These are phyloP conservation scores for Pseudocercospora fijiensis DNA, from an alignment of 2,329 filamentous ascomycete species.

Conservation along the genomic window DNA sequence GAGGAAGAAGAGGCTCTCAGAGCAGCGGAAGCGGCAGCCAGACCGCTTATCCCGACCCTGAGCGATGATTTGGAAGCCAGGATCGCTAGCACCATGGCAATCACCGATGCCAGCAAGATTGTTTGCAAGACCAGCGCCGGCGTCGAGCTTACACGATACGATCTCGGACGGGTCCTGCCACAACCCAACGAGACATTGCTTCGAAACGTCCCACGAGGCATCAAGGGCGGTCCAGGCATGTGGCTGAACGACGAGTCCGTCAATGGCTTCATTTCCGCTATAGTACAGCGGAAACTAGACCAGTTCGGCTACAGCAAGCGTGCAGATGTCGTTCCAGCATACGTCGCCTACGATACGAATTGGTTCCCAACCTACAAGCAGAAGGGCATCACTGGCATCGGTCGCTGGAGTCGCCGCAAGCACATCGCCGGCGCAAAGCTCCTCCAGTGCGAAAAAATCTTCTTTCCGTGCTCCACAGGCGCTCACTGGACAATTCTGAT, in stretches of 20 bases:
- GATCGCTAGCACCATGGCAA: conserved; percentile 40
- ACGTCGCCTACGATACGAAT: conserved; percentile 63
- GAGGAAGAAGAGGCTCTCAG: conserved; percentile 13
- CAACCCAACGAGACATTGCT: conserved; percentile 27
- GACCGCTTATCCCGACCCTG: conserved; percentile 35
- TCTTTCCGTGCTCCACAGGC: conserved; percentile 63
- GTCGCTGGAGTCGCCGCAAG: conserved; percentile 58
- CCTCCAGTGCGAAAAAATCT: conserved; percentile 63
- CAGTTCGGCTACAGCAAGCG: conserved; percentile 54
- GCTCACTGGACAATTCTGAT: conserved; percentile 72
- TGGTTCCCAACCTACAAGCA: conserved; percentile 60
- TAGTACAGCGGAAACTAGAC: conserved; percentile 58
- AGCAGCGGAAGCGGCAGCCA: conserved; percentile 7
- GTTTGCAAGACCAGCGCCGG: conserved; percentile 40
- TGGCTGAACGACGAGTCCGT: conserved; percentile 81
- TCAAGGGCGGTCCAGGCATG: conserved; percentile 37
- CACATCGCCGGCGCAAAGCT: conserved; percentile 62
- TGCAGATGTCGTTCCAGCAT: conserved; percentile 54
- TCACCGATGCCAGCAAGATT: conserved; percentile 18
- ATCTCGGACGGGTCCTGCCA: conserved; percentile 63
- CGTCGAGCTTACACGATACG: conserved; percentile 53
- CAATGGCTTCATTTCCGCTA: conserved; percentile 62
- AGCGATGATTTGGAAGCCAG: conserved; percentile 42
- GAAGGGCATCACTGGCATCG: conserved; percentile 50
- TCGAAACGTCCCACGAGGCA: neutral